Percentiles rank a stretch among this genome's conserved stretches.
Evolutionary conservation across 2,329 filamentous ascomycete species (phyloP).

Genomic region (Fusarium gaditjirri): DNA sequence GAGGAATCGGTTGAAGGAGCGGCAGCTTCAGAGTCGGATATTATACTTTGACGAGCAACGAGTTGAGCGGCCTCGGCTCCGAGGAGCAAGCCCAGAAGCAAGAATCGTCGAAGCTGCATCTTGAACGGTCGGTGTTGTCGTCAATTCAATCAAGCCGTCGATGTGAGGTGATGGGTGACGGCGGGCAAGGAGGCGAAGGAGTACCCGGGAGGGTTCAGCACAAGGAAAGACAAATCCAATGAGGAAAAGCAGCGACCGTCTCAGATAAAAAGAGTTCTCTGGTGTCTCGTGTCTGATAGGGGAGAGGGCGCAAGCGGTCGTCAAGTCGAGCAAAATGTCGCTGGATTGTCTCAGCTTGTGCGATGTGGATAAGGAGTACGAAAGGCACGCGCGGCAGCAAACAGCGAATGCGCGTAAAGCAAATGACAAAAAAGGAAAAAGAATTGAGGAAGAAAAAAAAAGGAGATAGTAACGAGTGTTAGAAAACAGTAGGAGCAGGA

Average conservation of each 20-base stretch:
- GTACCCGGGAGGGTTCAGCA: constrained; percentile 30
- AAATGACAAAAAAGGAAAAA: constrained; percentile 3
- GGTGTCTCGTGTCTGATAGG: constrained; percentile 10
- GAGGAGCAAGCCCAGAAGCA: constrained; percentile 41
- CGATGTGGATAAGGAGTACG: constrained; percentile 29
- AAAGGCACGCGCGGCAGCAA: constrained; percentile 27
- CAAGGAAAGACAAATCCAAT: constrained; percentile 30
- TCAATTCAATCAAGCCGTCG: constrained; percentile 28
- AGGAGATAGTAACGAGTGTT: constrained; percentile 26
- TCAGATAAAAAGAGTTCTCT: constrained; percentile 25
- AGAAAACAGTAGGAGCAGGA: constrained; percentile 19
- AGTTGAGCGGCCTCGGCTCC: constrained; percentile 39
- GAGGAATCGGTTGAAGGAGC: background rate
- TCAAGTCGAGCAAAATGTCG: constrained; percentile 22
- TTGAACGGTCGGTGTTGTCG: constrained; percentile 11
- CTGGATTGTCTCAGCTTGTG: constrained; percentile 33
- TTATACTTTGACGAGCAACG: constrained; percentile 28
- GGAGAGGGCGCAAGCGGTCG: constrained; percentile 17
- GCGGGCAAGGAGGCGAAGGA: constrained; percentile 8
- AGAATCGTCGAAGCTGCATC: constrained; percentile 42
- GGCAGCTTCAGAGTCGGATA: constrained; percentile 2
- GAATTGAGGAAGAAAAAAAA: constrained; percentile 1
- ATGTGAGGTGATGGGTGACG: constrained; percentile 10
- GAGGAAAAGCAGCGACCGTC: constrained; percentile 35
- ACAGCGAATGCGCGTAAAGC: constrained; percentile 15